Evolutionary conservation across 768 basidiomycete genomes (phyloP).

Genomic region (Auriscalpium vulgare): DNA sequence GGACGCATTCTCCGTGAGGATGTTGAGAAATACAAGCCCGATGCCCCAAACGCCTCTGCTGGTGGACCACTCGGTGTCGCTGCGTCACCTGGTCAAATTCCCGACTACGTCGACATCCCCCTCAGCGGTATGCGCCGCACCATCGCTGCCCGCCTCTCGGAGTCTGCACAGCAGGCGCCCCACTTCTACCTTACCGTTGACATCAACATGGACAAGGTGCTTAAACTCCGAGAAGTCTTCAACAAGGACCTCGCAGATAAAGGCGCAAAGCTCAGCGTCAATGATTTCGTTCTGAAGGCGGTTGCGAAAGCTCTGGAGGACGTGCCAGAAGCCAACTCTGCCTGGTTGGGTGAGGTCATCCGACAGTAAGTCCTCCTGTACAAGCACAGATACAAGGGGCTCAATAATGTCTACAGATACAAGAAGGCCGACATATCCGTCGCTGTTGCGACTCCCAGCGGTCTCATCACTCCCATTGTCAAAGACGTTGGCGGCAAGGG

Average conservation of each 20-base stretch:
- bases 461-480: slow-evolving; percentile 95
- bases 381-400: not conserved
- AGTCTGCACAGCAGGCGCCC: slow-evolving; percentile 92
- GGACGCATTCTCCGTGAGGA: slow-evolving; percentile 94
- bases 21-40: slow-evolving; percentile 80
- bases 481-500: slow-evolving; percentile 92
- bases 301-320: slow-evolving; percentile 84
- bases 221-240: slow-evolving; percentile 93
- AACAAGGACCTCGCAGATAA: slow-evolving; percentile 86
- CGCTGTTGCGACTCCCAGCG: slow-evolving; percentile 92
- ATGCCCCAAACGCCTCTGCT: slow-evolving; percentile 28
- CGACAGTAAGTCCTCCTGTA: slow-evolving; percentile 61
- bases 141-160: slow-evolving; percentile 83
- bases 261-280: slow-evolving; percentile 88
- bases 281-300: slow-evolving; percentile 97
- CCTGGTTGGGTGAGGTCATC: slow-evolving; percentile 94
- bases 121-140: slow-evolving; percentile 91
- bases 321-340: slow-evolving; percentile 96
- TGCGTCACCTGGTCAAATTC: slow-evolving; percentile 33
- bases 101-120: slow-evolving; percentile 85
- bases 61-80: slow-evolving; percentile 10
- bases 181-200: slow-evolving; percentile 97
- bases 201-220: slow-evolving; percentile 91
- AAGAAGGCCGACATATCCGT: slow-evolving; percentile 96
- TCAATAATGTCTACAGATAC: slow-evolving; percentile 45